Evolutionary conservation across 176 grass and related monocot genomes (phyloP), one percentile per base, ranked within the genome.

Genomic region (Oryza rufipogon): DNA sequence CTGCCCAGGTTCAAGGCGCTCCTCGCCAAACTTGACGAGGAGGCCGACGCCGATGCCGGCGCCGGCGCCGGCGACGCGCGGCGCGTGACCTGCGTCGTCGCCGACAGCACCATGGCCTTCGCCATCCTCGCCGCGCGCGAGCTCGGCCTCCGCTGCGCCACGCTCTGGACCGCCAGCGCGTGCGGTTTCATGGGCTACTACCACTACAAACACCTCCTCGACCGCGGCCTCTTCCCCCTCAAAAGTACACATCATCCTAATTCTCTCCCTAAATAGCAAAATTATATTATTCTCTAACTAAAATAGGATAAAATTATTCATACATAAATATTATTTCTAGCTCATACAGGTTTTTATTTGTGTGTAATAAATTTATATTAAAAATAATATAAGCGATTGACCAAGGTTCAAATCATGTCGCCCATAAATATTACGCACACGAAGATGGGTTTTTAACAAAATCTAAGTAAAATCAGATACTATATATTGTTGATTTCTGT

Each of bases 71-170:
- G 3, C 16, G 11, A 4, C 0, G 3, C 33, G 3, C 84, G 80
- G 5, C 47, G n/a, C 2, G 84, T 90, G 1, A 80, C 61, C 2
- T 80, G 75, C 80, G 76, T 90, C 45, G 80, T 90, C 51, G 74
- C 34, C 64, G 84, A 90, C 51, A 83, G 89, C 80, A 87, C 36
- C 69, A 87, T 91, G 84, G 54, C 80, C 1, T 91, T 87, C 84
- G 61, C 48, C 10, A 69, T 91, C 68, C 80, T 48, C 13, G 80
- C 70, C 3, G 84, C 89, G 9, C 60, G 80, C 2, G 89, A 91
- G 15, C 84, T 91, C 9, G 79, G 89, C 17, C 84, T 91, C 30
- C 75, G 84, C 60, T 49, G 64, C 70, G 80, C 44, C 51, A 83
- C 85, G 68, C 64, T 91, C 39, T 87, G 84, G 89, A 91, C 89